Percentiles rank a stretch among this genome's conserved stretches.
Conservation (phyloP, 345 rosid genomes). For the Acer campestre region DNA sequence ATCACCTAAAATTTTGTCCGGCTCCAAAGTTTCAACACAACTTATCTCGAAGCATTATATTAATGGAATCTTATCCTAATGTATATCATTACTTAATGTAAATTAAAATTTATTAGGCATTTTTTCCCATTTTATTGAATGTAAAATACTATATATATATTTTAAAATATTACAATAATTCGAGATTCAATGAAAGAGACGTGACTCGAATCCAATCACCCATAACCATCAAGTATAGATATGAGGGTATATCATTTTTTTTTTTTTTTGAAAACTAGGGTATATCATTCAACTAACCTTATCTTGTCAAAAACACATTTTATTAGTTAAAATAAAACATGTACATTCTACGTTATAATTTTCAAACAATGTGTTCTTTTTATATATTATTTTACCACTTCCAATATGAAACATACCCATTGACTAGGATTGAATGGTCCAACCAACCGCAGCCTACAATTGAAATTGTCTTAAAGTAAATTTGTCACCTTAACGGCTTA, state of each 20-base stretch:
- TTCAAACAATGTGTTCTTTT: neutral
- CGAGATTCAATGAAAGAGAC: no score
- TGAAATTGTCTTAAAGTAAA: conserved; percentile 12
- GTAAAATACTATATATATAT: no score
- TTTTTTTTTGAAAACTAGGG: no score
- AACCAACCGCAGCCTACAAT: neutral
- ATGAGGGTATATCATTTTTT: no score
- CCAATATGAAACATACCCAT: neutral
- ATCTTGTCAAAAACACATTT: no score
- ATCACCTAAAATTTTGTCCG: neutral
- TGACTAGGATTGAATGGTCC: neutral
- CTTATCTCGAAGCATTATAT: neutral
- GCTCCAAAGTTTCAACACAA: neutral
- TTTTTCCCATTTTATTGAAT: neutral
- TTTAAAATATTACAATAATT: no score
- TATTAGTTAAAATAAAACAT: no score
- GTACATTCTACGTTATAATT: neutral
- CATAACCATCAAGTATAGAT: no score
- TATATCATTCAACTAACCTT: no score
- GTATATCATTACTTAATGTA: no score
- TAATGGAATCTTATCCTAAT: neutral
- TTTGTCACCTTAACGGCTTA: neutral
- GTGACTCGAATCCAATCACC: no score
- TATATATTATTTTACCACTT: conserved; percentile 1
- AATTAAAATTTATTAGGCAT: no score